phyloP scores from a whole-genome alignment of 192 early-diverging fungal genomes.

The Coemansia sp. region DNA sequence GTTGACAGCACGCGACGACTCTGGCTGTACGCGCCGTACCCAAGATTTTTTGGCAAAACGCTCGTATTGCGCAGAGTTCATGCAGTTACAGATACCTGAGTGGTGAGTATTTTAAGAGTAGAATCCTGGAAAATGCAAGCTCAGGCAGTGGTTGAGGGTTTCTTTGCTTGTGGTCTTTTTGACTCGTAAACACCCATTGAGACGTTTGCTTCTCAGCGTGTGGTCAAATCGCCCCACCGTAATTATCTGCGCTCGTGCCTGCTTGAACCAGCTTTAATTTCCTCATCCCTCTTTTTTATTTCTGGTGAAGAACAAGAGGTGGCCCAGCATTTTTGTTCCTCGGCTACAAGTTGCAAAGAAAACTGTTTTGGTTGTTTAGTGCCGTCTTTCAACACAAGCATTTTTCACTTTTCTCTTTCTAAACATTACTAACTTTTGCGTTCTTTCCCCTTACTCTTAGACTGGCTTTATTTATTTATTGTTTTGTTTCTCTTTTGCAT shows the following conservation, averaged over 20 bases:
- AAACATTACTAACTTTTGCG: neutral
- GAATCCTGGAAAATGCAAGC: neutral
- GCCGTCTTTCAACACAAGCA: neutral
- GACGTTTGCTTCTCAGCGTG: neutral
- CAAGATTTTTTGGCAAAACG: neutral
- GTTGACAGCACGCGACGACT: neutral
- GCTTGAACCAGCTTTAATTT: neutral
- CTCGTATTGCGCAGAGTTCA: neutral
- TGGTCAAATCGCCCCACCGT: neutral
- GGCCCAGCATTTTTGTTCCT: no score
- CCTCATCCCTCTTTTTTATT: slow-evolving; percentile 5
- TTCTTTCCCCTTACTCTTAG: neutral
- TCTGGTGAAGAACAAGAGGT: neutral
- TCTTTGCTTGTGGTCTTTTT: neutral
- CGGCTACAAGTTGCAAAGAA: neutral
- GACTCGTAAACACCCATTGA: slow-evolving; percentile 1
- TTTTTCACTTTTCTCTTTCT: neutral
- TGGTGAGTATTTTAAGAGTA: neutral
- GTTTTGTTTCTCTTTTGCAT: neutral
- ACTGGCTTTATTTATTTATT: neutral
- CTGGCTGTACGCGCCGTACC: neutral
- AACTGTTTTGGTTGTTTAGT: neutral
- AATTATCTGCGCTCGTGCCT: neutral
- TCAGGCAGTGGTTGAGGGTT: neutral
- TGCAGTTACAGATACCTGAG: neutral